Percentiles rank a stretch among this genome's conserved stretches.
These are phyloP conservation scores for Asterophora lycoperdoides DNA, from an alignment of 768 basidiomycete genomes.

Conservation along the genomic window DNA sequence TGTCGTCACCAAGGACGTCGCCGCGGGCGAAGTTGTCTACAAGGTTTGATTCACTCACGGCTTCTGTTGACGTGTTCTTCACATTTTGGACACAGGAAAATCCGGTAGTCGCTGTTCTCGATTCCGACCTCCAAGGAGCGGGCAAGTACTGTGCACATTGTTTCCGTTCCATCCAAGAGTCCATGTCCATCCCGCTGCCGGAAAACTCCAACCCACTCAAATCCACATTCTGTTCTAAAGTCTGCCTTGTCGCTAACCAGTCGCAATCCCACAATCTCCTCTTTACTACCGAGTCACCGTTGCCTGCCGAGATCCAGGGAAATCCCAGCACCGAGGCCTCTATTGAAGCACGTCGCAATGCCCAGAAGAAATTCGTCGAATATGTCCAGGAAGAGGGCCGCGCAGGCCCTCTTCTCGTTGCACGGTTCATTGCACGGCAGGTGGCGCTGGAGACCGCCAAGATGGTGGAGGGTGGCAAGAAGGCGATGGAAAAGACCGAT, in stretches of 20 bases:
- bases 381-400: conserved; percentile 46
- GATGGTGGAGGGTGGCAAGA: conserved; percentile 30
- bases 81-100: conserved; percentile 50
- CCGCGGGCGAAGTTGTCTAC: conserved; percentile 73
- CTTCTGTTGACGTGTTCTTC: neutral
- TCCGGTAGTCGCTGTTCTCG: conserved; percentile 68
- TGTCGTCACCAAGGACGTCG: conserved; percentile 62
- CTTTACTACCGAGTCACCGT: conserved; percentile 60
- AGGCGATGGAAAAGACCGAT: conserved; percentile 30
- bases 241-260: conserved; percentile 54
- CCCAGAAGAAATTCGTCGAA: conserved; percentile 56
- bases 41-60: conserved; percentile 40
- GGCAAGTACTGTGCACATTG: conserved; percentile 75
- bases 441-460: conserved; percentile 62
- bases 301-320: conserved; percentile 44
- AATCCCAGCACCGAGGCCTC: conserved; percentile 25
- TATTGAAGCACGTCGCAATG: conserved; percentile 45
- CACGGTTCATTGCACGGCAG: conserved; percentile 70
- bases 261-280: conserved; percentile 63
- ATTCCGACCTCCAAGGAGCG: conserved; percentile 62
- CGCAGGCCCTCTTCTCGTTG: conserved; percentile 53
- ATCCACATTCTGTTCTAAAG: conserved; percentile 70
- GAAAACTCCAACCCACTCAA: conserved; percentile 45
- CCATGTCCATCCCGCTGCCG: conserved; percentile 39
- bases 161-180: conserved; percentile 51